A percentile compares a stretch with the other conserved stretches of the same genome.
Evolutionary conservation across 257 asterid genomes (phyloP).

Genomic region (Anisodus acutangulus): DNA sequence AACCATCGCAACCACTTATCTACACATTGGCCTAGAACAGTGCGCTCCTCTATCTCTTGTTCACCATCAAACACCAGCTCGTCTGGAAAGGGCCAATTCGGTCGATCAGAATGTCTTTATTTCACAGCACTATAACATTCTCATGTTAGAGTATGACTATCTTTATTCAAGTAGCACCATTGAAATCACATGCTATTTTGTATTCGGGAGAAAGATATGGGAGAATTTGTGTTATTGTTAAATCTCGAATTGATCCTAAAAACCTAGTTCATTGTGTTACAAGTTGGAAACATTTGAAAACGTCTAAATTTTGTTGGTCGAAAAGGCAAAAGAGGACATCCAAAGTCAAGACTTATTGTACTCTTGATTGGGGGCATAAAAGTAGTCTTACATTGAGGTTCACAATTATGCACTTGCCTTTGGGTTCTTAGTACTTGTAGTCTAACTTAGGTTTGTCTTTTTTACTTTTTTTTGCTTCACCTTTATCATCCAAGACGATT

Average conservation of each 20-base stretch:
- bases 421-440: too few species aligned
- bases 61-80: too few species aligned
- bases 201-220: not conserved
- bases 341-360: constrained; percentile 4
- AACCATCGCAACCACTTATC: too few species aligned
- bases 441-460: too few species aligned
- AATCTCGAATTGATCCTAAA: not conserved
- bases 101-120: too few species aligned
- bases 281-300: not conserved
- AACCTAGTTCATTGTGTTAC: not conserved
- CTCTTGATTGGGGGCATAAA: constrained; percentile 13
- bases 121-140: too few species aligned
- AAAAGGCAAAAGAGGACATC: constrained; percentile 17
- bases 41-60: too few species aligned
- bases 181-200: not conserved
- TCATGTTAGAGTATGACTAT: too few species aligned
- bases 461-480: too few species aligned
- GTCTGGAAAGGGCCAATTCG: too few species aligned
- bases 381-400: not conserved
- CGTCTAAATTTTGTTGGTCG: constrained; percentile 2
- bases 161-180: too few species aligned
- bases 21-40: too few species aligned
- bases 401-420: not conserved
- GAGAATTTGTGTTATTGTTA: not conserved
- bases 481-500: not conserved